Conservation (phyloP, 108 stramenopile genomes). For the Conticribra guillardii region DNA sequence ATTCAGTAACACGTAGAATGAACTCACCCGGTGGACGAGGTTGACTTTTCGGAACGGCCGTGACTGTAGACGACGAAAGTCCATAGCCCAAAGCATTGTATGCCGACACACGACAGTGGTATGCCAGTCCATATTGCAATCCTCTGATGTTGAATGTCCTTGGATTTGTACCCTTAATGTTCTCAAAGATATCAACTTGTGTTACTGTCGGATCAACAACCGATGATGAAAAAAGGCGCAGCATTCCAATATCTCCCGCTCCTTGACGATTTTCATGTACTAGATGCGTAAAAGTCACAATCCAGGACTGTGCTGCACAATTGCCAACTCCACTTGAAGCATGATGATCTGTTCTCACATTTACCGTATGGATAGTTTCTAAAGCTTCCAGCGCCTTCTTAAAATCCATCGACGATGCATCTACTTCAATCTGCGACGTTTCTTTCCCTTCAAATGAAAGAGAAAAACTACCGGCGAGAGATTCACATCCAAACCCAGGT, state of each 20-base stretch:
- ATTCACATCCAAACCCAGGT: conserved; percentile 43
- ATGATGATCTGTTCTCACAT: conserved; percentile 55
- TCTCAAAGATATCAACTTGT: conserved; percentile 50
- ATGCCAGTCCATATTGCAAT: conserved; percentile 56
- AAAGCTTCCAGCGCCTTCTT: conserved; percentile 70
- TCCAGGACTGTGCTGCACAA: conserved; percentile 57
- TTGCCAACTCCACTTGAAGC: conserved; percentile 31
- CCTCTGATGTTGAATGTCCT: conserved; percentile 54
- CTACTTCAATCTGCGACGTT: conserved; percentile 56
- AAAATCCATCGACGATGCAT: conserved; percentile 61
- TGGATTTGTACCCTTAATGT: conserved; percentile 59
- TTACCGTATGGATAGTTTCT: conserved; percentile 76
- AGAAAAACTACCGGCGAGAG: conserved; percentile 63
- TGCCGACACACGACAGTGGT: conserved; percentile 75
- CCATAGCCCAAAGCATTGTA: conserved; percentile 81
- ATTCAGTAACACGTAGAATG: conserved; percentile 31
- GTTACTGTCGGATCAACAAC: conserved; percentile 36
- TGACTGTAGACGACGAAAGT: conserved; percentile 41
- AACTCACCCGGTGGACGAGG: conserved; percentile 36
- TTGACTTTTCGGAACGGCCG: conserved; percentile 58
- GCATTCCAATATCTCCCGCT: conserved; percentile 73
- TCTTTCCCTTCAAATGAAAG: conserved; percentile 76
- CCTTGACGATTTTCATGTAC: conserved; percentile 75
- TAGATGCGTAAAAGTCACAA: conserved; percentile 74
- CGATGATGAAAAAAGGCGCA: conserved; percentile 35